Evolutionary conservation across 306 rosid species (phyloP).

Genomic region (Urtica urens): DNA sequence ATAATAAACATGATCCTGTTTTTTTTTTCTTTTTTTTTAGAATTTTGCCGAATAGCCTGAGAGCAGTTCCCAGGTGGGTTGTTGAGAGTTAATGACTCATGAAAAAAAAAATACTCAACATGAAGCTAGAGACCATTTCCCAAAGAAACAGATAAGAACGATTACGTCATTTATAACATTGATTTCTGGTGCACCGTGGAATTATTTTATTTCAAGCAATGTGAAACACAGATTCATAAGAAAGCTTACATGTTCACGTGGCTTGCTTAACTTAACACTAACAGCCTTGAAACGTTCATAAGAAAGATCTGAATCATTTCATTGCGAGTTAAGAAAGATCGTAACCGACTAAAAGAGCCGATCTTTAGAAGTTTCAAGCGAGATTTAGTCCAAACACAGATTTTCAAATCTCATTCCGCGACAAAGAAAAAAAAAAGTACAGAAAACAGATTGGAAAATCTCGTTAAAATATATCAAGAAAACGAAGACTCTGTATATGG

Average conservation of each 20-base stretch:
- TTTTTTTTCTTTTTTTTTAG: not conserved
- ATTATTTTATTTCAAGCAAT: too few relatives aligned
- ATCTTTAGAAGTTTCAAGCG: conserved; percentile 26
- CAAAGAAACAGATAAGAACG: conserved; percentile 2
- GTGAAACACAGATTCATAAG: too few relatives aligned
- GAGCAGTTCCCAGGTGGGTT: conserved; percentile 14
- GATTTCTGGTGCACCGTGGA: too few relatives aligned
- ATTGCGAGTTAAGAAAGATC: too few relatives aligned
- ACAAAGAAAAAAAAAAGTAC: too few relatives aligned
- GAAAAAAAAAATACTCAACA: not conserved
- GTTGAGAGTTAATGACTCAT: conserved; percentile 10
- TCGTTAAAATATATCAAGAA: not conserved
- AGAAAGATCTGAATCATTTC: too few relatives aligned
- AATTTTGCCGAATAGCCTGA: conserved; percentile 7
- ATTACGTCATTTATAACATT: too few relatives aligned
- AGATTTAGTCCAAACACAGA: conserved; percentile 16
- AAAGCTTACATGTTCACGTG: too few relatives aligned
- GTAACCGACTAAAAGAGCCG: too few relatives aligned
- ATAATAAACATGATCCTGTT: not conserved
- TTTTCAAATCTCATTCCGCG: not conserved
- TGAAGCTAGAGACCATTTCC: conserved; percentile 7
- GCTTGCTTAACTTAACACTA: too few relatives aligned
- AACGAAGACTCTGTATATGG: not conserved
- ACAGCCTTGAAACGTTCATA: too few relatives aligned
- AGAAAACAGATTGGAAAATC: conserved; percentile 8